Evolutionary conservation across 2,329 filamentous ascomycete genomes (phyloP), one percentile per base, ranked within the genome.

Genomic region (Sporothrix euskadiensis): DNA sequence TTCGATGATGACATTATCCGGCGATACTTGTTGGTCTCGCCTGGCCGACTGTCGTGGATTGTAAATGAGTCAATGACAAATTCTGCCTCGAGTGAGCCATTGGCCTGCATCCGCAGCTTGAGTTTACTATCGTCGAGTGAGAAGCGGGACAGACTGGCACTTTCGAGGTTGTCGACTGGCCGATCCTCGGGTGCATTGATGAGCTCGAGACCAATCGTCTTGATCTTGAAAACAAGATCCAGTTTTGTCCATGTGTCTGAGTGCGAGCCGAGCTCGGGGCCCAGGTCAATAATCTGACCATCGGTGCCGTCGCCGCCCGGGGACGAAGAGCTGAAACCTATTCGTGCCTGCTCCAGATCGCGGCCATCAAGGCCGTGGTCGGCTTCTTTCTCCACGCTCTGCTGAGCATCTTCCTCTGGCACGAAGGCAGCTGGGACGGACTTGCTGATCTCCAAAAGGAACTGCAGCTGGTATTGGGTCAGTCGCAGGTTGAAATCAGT

Each of bases 1-100:
- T 98, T 98, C 79, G 94, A 94, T 72, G 97, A 91, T 1, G 94
- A 94, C 96, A 99, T 98, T 83, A 99, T 98, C 81, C 95, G 97
- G 69, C 94, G 90, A 86, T 97, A 99, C 80, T 97, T 98, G 84
- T 98, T 99, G 5, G 91, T 92, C 78, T 97, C 94, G 71, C 89
- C 88, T 4, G 90, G 90, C n/a, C 97, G 91, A 76, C 92, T 98
- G 80, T 99, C 96, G 73, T 93, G 89, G 76, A 98, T 97, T 0
- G 94, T 97, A 81, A 99, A 98, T 0, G 95, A 96, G 74, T 96
- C 92, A 19, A 99, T 94, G 49, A 97, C 87, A 7, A 99, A 88
- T 80, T 99, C 97, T 2, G 94, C 94, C 80, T 99, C 96, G 56
- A 99, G 83, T 0, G 94, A 94, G 7, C 92, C 91, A 80, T 99